Base-by-base conservation (phyloP, 2,329 filamentous ascomycete species). In the Trichocomaceae sp. region DNA sequence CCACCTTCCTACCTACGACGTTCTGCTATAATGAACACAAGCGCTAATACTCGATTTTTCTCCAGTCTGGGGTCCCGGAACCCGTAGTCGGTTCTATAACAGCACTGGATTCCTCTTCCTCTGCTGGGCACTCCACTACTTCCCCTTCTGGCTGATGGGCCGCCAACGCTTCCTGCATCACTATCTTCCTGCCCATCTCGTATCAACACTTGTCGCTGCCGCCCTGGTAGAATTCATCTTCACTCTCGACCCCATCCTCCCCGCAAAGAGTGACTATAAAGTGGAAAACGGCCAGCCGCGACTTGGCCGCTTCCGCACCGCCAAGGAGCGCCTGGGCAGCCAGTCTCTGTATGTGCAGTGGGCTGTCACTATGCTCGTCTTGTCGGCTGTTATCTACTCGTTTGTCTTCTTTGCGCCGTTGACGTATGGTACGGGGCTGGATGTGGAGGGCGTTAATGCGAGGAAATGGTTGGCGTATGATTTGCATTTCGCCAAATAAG, bases 61-160 rank as follows among this genome's bases (percentile, higher is more conserved):
- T 57, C 2, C 26, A 77, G 71, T 74, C 51, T 74, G 71, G 71
- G 73, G 69, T 39, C 48, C 67, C 87, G 90, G 90, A 61, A 90
- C 93, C 29, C 91, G 93, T 61, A 91, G 88, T 22, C 90, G 91
- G 60, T 81, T 99, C 49, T 99, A 99, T 77, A 97, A 97, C 79
- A 96, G 90, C 53, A 97, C 93, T 0, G 93, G 93, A 22, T 99
- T 99, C 82, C 95, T 99, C 79, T 97, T 96, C 83, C 83, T 99
- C 55, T 90, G 90, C 54, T 99, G 93, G 93, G 90, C 89, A 13
- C 92, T 90, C 2, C 93, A 99, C 72, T 99, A 96, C 78, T 84
- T 96, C 72, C 92, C 92, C 51, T 99, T 99, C 79, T 99, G 85
- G 77, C 83, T 96, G 60, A 99, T 99, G 92, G 92, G 92, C 55